phyloP scores from a whole-genome alignment of 2,329 filamentous ascomycete species.

The Graphilbum ipis-grandicollis region DNA sequence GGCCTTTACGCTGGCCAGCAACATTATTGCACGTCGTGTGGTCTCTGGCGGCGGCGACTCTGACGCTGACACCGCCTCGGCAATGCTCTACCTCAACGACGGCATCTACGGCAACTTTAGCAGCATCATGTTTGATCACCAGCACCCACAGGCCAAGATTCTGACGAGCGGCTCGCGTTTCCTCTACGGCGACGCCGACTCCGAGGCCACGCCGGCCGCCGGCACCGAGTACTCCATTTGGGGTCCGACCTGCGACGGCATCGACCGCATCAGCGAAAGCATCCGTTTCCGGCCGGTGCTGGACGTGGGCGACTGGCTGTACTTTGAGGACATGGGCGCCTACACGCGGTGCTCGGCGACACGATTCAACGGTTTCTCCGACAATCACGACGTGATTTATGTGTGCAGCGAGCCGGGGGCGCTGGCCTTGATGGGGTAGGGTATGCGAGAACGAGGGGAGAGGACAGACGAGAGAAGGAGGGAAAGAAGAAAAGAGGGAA shows the following conservation, averaged over 20 bases:
- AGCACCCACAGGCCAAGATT: constrained; percentile 73
- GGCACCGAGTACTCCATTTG: constrained; percentile 84
- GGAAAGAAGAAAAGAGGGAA: neutral
- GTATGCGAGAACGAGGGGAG: constrained; percentile 4
- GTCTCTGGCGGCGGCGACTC: constrained; percentile 44
- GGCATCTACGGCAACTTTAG: constrained; percentile 97
- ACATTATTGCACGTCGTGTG: constrained; percentile 87
- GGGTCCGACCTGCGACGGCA: constrained; percentile 95
- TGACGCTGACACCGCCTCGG: constrained; percentile 22
- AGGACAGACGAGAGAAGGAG: neutral
- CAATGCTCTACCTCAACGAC: constrained; percentile 97
- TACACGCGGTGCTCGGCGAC: constrained; percentile 98
- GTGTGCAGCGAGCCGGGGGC: constrained; percentile 88
- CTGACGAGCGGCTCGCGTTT: constrained; percentile 44
- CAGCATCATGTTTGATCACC: constrained; percentile 98
- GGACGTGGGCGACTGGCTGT: constrained; percentile 93
- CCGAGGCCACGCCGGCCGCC: constrained; percentile 20
- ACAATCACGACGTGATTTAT: constrained; percentile 84
- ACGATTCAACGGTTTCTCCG: constrained; percentile 91
- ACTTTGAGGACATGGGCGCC: constrained; percentile 97
- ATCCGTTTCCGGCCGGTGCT: constrained; percentile 61
- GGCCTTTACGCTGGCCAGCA: constrained; percentile 88
- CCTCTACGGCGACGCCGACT: constrained; percentile 26
- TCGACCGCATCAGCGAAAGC: constrained; percentile 79
- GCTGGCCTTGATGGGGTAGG: constrained; percentile 41